Evolutionary conservation across 352 stramenopile genomes (phyloP).

Genomic region (Phytopythium aichiense): DNA sequence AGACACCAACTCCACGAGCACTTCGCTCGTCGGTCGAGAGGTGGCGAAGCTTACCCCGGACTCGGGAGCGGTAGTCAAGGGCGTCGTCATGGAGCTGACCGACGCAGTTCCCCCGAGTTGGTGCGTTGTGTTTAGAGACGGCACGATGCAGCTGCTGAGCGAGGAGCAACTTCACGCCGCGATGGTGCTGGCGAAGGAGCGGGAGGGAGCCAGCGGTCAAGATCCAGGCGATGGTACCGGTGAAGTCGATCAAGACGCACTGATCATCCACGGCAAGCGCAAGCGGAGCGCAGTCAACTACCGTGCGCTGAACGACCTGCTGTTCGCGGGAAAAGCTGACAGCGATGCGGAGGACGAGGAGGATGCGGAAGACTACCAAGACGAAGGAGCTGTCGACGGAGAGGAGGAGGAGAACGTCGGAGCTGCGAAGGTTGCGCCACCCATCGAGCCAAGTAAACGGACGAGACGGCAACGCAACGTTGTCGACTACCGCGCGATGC

Average conservation of each 20-base stretch:
- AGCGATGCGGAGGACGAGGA: slow-evolving; percentile 56
- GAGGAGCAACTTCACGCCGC: slow-evolving; percentile 22
- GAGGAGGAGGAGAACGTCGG: slow-evolving; percentile 14
- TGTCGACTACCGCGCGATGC: slow-evolving; percentile 60
- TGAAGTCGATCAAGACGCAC: slow-evolving; percentile 20
- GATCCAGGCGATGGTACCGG: slow-evolving; percentile 7
- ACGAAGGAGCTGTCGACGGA: slow-evolving; percentile 28
- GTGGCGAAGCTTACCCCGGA: slow-evolving; percentile 32
- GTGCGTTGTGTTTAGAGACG: slow-evolving; percentile 58
- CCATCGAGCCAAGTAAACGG: slow-evolving; percentile 1
- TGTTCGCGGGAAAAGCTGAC: slow-evolving; percentile 66
- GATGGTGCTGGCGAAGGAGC: slow-evolving; percentile 25
- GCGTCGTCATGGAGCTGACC: slow-evolving; percentile 42
- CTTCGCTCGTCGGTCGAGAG: slow-evolving; percentile 29
- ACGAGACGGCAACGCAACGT: slow-evolving; percentile 14
- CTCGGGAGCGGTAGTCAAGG: slow-evolving; percentile 35
- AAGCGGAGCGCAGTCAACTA: slow-evolving; percentile 82
- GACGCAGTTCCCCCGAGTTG: slow-evolving; percentile 21
- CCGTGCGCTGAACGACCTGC: slow-evolving; percentile 65
- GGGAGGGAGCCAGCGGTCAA: slow-evolving; percentile 10
- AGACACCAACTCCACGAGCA: background rate
- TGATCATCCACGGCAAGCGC: slow-evolving; percentile 72
- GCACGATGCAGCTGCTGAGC: slow-evolving; percentile 37
- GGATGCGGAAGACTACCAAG: slow-evolving; percentile 46
- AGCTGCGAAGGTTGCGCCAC: background rate